phyloP scores from a whole-genome alignment of 2,329 filamentous ascomycete species.

The Arthroderma sp. region DNA sequence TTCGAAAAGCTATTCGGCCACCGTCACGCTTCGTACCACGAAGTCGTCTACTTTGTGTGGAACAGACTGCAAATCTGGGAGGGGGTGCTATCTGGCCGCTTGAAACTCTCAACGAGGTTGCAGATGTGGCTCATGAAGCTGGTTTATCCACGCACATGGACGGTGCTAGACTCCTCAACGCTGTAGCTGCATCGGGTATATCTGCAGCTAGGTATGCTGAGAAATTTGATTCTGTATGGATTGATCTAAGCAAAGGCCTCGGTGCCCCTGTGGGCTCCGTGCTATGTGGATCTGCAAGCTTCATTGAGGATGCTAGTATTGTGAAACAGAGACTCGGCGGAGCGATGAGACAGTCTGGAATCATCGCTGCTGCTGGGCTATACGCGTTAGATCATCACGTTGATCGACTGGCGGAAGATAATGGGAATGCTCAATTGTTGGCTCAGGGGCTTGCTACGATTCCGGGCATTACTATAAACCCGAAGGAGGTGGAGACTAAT shows the following conservation, averaged over 20 bases:
- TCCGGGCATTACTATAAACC: not conserved
- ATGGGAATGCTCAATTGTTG: not conserved
- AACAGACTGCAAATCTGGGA: slow-evolving; percentile 63
- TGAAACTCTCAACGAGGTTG: slow-evolving; percentile 51
- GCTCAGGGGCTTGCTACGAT: not conserved
- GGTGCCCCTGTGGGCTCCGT: slow-evolving; percentile 63
- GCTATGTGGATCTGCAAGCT: slow-evolving; percentile 22
- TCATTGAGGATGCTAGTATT: not conserved
- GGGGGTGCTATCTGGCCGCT: slow-evolving; percentile 62
- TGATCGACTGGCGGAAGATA: not conserved
- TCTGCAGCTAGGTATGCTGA: slow-evolving; percentile 49
- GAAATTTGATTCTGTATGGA: slow-evolving; percentile 53
- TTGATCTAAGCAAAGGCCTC: slow-evolving; percentile 65
- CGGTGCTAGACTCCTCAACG: slow-evolving; percentile 65
- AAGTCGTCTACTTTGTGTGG: slow-evolving; percentile 17
- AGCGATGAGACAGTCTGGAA: slow-evolving; percentile 3
- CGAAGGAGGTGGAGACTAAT: not conserved
- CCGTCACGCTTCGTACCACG: slow-evolving; percentile 11
- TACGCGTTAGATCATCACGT: slow-evolving; percentile 2
- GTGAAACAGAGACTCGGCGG: slow-evolving; percentile 2
- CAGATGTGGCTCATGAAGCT: slow-evolving; percentile 48
- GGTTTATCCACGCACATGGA: slow-evolving; percentile 57
- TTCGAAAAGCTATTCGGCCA: not conserved
- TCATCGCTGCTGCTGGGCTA: slow-evolving; percentile 1
- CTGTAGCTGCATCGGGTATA: slow-evolving; percentile 51